Evolutionary conservation across 306 rosid genomes (phyloP), one percentile per base, ranked within the genome.

Genomic region (Dalbergia cochinchinensis): DNA sequence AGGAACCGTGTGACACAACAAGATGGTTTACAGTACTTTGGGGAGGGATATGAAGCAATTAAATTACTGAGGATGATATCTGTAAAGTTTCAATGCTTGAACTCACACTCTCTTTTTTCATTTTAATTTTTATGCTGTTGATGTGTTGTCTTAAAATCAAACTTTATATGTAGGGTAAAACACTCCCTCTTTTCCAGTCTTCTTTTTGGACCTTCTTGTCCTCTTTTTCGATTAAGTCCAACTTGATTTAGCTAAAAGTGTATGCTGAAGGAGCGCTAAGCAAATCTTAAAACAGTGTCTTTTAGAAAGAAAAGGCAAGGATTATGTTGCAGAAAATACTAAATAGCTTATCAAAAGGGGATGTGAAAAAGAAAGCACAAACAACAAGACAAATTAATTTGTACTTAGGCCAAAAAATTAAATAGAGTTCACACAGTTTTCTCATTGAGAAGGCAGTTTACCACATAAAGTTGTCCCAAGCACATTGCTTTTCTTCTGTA

Each of bases 151-250:
- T 58, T 64, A 80, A 83, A 66, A 77, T 83, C 26, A 87, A 64
- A 73, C 91, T 92, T 94, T 90, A 79, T 71, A 57, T 68, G 90
- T 85, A 89, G 94, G 94, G 93, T 85, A 88, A 92, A 85, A 86
- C 45, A 64, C 64, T 8, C 85, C 34, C 65, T 86, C 91, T 86
- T 94, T 89, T 85, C 60, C 74, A 80, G 91, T 91, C 73, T 91
- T 87, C 91, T 89, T 94, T 94, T 87, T 80, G 86, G 83, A 92
- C 86, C 86, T 85, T 90, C 86, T 80, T 83, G 87, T 80, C 87
- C 65, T 91, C 89, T 85, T 83, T 88, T 60, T 83, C 85, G 72
- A 63, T 31, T 79, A 53, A 85, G 86, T 86, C 89, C 83, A 84
- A 86, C 78, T 87, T 74, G 79, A 82, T 80, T 88, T 82, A 63